phyloP scores from a whole-genome alignment of 305 asterid species.

The Fraxinus sp. region DNA sequence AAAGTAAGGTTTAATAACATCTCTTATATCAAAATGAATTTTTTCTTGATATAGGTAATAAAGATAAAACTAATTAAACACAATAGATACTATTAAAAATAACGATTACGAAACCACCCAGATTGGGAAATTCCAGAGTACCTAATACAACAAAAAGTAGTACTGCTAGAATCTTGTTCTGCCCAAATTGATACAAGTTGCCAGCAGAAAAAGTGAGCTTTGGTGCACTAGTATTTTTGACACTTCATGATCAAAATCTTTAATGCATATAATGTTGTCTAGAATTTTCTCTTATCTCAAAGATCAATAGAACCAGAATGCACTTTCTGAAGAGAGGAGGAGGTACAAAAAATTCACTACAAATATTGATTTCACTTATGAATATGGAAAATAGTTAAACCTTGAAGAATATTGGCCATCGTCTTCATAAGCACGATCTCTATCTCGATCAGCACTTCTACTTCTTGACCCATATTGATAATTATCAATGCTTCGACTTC shows the following conservation, averaged over 20 bases:
- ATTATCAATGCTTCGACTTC: slow-evolving; percentile 57
- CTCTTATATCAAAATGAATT: not conserved
- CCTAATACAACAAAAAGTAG: not conserved
- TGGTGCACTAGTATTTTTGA: not conserved
- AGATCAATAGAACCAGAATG: not conserved
- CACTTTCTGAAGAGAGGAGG: not conserved
- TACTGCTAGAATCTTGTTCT: not conserved
- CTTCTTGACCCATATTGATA: slow-evolving; percentile 68
- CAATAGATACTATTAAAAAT: not conserved
- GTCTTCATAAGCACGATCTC: slow-evolving; percentile 59
- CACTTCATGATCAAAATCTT: not conserved
- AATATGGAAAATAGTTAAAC: slow-evolving; percentile 36
- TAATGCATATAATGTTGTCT: not conserved
- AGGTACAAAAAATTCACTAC: slow-evolving; percentile 1
- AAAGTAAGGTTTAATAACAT: not conserved
- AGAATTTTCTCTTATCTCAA: not conserved
- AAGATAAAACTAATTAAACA: not conserved
- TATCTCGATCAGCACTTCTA: slow-evolving; percentile 75
- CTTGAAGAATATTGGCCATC: slow-evolving; percentile 86
- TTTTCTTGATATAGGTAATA: not conserved
- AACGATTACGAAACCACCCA: not conserved
- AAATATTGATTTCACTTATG: slow-evolving; percentile 7
- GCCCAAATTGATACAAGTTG: not conserved
- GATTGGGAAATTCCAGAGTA: not conserved
- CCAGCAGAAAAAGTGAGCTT: not conserved